These are phyloP conservation scores for Lentinula aciculospora DNA, from an alignment of 768 basidiomycete species.

Conservation along the genomic window DNA sequence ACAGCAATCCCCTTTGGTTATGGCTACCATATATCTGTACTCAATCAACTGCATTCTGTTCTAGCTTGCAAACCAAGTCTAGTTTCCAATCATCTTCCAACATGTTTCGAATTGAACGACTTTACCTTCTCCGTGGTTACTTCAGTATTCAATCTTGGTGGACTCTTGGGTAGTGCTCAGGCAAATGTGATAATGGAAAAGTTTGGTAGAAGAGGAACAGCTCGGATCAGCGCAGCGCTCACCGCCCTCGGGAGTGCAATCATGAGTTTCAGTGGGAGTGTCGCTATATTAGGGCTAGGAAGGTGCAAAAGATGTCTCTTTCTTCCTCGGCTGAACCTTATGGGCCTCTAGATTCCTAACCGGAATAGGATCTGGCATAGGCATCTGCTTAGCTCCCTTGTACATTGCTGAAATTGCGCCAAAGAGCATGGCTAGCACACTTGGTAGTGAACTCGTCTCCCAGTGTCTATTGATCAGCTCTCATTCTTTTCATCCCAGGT, in stretches of 20 bases:
- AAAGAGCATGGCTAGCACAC: constrained; percentile 61
- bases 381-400: constrained; percentile 48
- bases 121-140: constrained; percentile 80
- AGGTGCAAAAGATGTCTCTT: constrained; percentile 33
- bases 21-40: constrained; percentile 89
- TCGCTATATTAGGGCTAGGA: constrained; percentile 55
- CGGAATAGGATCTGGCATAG: constrained; percentile 10
- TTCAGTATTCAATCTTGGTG: constrained; percentile 82
- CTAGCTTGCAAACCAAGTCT: constrained; percentile 56
- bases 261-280: constrained; percentile 60
- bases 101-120: constrained; percentile 74
- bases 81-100: constrained; percentile 38
- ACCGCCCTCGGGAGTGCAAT: constrained; percentile 54
- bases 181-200: constrained; percentile 68
- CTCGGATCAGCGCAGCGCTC: constrained; percentile 50
- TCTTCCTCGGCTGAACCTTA: neutral
- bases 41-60: constrained; percentile 83
- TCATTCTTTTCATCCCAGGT: constrained; percentile 31
- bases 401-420: constrained; percentile 87
- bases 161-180: constrained; percentile 68
- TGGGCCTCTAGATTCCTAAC: constrained; percentile 3
- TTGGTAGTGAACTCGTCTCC: constrained; percentile 44
- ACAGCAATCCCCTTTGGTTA: constrained; percentile 37
- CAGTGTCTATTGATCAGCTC: neutral
- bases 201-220: constrained; percentile 66